Base-by-base conservation (phyloP, 495 filamentous ascomycete genomes). In the Echria macrotheca region DNA sequence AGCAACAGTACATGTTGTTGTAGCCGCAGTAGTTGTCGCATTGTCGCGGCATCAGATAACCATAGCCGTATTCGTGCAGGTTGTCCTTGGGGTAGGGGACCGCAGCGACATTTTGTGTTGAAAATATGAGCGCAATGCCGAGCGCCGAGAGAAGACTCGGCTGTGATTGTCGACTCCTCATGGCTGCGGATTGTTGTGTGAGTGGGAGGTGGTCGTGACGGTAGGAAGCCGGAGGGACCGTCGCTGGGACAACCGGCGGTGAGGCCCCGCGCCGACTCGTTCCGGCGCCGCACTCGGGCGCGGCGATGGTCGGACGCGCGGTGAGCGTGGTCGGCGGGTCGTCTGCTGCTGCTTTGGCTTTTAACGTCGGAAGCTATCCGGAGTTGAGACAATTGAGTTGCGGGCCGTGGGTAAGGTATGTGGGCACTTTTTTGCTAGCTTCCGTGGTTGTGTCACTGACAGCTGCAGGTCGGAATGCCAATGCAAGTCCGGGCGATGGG, bases 21-120 rank as follows among this genome's bases (percentile, higher is more conserved):
- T 69, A 81, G 37, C 89, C 89, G 63, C 89, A 95, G 33, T 73
- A 73, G 35, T 80, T 79, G 1, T 68, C 67, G 64, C 87, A 91
- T 31, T 70, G 67, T 53, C 71, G 64, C 1, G 56, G 62, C 51
- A 69, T 42, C 4, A 76, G 67, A 18, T 64, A 73, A 44, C 62
- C 61, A 43, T 62, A 73, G 51, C 68, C 72, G 18, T 50, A 38
- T 14, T 62, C 58, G 56, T 59, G 53, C 14, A 68, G 43, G 40
- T 63, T 59, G 41, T 67, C 65, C 26, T 56, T 61, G 19, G 68
- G 70, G 44, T 63, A 74, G 0, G 73, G 71, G 23, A 60, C 44
- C 14, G 75, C 69, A 24, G 58, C 54, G 44, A 67, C 61, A 8
- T 40, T n/a, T 51, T 70, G 68, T 11, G 67, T 47, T 19, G 53